Conservation (phyloP, 176 grass and related monocot species). For the Oryza officinalis region DNA sequence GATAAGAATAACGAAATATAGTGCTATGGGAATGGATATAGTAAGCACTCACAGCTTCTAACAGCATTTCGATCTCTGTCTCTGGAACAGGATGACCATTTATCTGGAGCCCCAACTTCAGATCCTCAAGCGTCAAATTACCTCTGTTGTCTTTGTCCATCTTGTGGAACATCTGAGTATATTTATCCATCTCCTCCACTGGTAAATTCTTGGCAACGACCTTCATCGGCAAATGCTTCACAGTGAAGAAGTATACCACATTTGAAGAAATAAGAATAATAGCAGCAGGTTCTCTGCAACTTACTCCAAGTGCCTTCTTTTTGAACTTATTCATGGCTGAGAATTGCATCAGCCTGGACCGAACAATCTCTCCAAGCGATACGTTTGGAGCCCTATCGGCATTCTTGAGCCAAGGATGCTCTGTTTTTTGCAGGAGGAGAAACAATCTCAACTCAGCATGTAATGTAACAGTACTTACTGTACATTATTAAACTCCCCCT, state of each 20-base stretch:
- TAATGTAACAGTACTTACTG: not conserved
- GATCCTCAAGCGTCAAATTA: slow-evolving; percentile 69
- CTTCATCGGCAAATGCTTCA: slow-evolving; percentile 46
- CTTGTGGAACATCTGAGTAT: slow-evolving; percentile 74
- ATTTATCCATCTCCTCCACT: slow-evolving; percentile 56
- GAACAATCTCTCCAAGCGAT: slow-evolving; percentile 75
- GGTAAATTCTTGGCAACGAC: slow-evolving; percentile 73
- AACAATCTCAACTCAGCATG: slow-evolving; percentile 17
- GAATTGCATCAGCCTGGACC: slow-evolving; percentile 79
- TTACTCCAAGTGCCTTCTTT: slow-evolving; percentile 85
- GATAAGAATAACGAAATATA: not conserved
- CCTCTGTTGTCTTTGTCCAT: slow-evolving; percentile 82
- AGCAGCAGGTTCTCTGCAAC: slow-evolving; percentile 21
- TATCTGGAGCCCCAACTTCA: slow-evolving; percentile 66
- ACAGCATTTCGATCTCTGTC: slow-evolving; percentile 68
- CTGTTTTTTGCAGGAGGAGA: slow-evolving; percentile 41
- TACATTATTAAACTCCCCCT: not conserved
- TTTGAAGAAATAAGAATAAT: slow-evolving; percentile 3
- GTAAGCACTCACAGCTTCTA: slow-evolving; percentile 75
- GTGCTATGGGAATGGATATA: not conserved
- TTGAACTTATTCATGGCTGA: slow-evolving; percentile 95
- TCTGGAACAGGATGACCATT: slow-evolving; percentile 64
- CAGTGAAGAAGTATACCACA: not conserved
- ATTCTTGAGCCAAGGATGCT: slow-evolving; percentile 87
- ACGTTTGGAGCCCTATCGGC: slow-evolving; percentile 65